Base-by-base conservation (phyloP, 2,329 filamentous ascomycete genomes). In the Aspergillus terreus region DNA sequence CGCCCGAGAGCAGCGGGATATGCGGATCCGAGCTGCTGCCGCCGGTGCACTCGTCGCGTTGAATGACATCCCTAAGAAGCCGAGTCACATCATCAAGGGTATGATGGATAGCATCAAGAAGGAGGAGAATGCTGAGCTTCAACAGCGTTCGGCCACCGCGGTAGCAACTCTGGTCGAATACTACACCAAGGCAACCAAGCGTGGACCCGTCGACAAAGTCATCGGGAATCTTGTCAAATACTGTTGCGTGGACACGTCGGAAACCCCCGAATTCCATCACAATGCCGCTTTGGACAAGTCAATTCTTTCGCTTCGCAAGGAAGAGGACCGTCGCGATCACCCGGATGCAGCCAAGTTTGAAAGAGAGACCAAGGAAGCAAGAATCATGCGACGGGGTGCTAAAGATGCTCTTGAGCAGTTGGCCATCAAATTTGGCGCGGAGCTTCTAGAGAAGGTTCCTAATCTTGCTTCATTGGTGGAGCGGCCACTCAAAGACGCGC, bases 101-200 rank as follows among this genome's bases (percentile, higher is more conserved):
- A 88, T 99, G 71, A 99, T 99, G 94, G 94, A 99, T 69, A 97
- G 92, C 64, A 83, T 99, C 65, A 99, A 97, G 73, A 86, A 85
- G 35, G 95, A 99, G 67, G 94, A 96, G 63, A 97, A 95, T 63
- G 73, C 87, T 25, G 89, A 94, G 59, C 78, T 99, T 1, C 94
- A 99, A 69, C 84, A 83, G 61, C 87, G 92, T 21, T 96, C 92
- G 25, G 90, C 92, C 2, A 83, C 82, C 12, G 92, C 91, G 3
- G 88, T 99, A 47, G 90, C 91, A 5, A 82, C 82, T 36, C 83
- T 97, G 17, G 86, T 99, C n/a, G 85, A 89, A 58, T 79, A 94
- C 19, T 94, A 97, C 63, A 91, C 90, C 4, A 82, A 84, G 40
- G 84, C 84, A 50, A 87, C 90, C 36, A 88, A 92, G 55, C 82